Base-by-base conservation (phyloP, 768 basidiomycete genomes). In the Naganishia kalamii region DNA sequence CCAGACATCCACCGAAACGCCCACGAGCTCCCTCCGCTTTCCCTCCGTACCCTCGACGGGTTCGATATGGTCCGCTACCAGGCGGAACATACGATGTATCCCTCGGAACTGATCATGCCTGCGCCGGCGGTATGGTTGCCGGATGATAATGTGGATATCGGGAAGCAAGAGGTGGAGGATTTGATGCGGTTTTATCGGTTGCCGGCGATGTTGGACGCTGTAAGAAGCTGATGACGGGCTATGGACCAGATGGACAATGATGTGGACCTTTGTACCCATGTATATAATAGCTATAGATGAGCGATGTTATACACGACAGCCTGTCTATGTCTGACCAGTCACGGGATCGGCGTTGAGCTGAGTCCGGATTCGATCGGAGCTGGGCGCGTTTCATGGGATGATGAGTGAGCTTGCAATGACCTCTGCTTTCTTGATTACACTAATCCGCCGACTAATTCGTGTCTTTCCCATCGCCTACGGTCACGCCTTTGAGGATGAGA, bases 81-180 rank as follows among this genome's bases (percentile, higher is more conserved):
- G 70, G 86, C 88, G 83, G 83, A 84, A 6, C 85, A 86, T 17
- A 85, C 90, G 62, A 79, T 92, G 41, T 92, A 90, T 72, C 88
- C 89, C 4, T 88, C 89, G 1, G 89, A 89, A 75, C 81, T 90
- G 43, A 83, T 88, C 68, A 87, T 88, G 13, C 88, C 88, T 19
- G 80, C 83, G 21, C 89, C 88, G 0, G 85, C 87, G 65, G 88
- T 92, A 57, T 90, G 89, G 89, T 81, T 90, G n/a, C 88, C 88
- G 0, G 86, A 88, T 74, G 89, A 90, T 74, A 40, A 60, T 12
- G 85, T 86, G 17, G 87, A 87, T 25, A 85, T 89, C 17, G 88
- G 86, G 8, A 82, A 83, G 41, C 84, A 86, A 5, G 89, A 90
- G 76, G 88, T 88, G 30, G 80, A 83, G 51, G 89, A 92, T 76